phyloP scores from a whole-genome alignment of 345 rosid species.

The Raphanus raphanistrum region DNA sequence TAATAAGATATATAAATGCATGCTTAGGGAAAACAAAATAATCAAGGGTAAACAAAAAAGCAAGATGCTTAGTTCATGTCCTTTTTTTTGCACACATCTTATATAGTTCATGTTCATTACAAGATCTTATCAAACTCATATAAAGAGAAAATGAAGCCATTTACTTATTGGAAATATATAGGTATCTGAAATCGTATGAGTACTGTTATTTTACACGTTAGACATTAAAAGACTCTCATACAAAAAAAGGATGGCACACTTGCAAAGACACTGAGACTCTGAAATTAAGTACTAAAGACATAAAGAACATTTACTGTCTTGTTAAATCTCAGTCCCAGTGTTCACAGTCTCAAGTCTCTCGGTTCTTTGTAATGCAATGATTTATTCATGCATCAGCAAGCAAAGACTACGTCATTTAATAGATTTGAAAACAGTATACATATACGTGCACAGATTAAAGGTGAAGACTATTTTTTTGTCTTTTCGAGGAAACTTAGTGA shows the following conservation, averaged over 20 bases:
- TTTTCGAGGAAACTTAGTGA: conserved; percentile 32
- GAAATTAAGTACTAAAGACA: conserved; percentile 60
- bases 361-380: conserved; percentile 47
- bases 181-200: conserved; percentile 18
- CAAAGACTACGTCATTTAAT: conserved; percentile 31
- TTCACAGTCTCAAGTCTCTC: conserved; percentile 52
- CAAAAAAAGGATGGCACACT: conserved; percentile 20
- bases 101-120: conserved; percentile 8
- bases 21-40: conserved; percentile 5
- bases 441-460: conserved; percentile 18
- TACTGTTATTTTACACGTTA: conserved; percentile 42
- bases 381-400: conserved; percentile 42
- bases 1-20: conserved; percentile 9
- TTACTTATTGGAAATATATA: background rate
- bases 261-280: conserved; percentile 57
- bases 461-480: conserved; percentile 19
- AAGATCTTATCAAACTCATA: conserved; percentile 22
- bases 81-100: too few relatives aligned
- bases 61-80: conserved; percentile 17
- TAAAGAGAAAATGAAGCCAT: conserved; percentile 14
- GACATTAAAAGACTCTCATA: conserved; percentile 29
- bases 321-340: conserved; percentile 55
- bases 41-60: background rate
- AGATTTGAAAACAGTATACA: conserved; percentile 40
- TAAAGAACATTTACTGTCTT: conserved; percentile 69